Evolutionary conservation across 192 early-diverging fungal species (phyloP).

Genomic region (Geranomyces variabilis): DNA sequence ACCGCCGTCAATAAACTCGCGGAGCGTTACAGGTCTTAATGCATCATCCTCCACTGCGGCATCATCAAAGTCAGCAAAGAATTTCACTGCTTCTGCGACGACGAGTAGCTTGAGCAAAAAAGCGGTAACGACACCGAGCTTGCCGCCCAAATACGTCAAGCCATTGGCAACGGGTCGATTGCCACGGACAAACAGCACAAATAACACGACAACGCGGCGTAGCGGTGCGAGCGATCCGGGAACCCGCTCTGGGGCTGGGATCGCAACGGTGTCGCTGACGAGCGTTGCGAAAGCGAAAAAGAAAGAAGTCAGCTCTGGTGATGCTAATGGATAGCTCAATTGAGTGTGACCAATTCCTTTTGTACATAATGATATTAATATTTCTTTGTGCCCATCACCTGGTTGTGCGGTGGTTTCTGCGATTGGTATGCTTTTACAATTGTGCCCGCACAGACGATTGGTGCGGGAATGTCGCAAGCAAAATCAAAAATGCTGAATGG

Average conservation of each 20-base stretch:
- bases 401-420: too few species aligned
- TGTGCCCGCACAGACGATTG: too few species aligned
- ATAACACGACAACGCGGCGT: background rate
- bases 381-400: too few species aligned
- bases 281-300: background rate
- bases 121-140: background rate
- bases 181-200: background rate
- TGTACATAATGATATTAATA: too few species aligned
- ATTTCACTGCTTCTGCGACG: background rate
- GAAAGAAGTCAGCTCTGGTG: background rate
- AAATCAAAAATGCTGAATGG: too few species aligned
- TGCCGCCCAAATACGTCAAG: slow-evolving; percentile 5
- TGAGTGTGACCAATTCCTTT: too few species aligned
- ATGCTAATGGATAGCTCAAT: too few species aligned
- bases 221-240: background rate
- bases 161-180: background rate
- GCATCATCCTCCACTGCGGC: too few species aligned
- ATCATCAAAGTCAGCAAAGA: background rate
- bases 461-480: too few species aligned
- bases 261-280: background rate
- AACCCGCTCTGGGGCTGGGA: background rate
- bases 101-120: background rate
- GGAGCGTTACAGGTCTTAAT: background rate
- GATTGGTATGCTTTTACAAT: too few species aligned
- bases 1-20: background rate